These are phyloP conservation scores for Bryoglossum gracile DNA, from an alignment of 495 filamentous ascomycete species.

Conservation along the genomic window DNA sequence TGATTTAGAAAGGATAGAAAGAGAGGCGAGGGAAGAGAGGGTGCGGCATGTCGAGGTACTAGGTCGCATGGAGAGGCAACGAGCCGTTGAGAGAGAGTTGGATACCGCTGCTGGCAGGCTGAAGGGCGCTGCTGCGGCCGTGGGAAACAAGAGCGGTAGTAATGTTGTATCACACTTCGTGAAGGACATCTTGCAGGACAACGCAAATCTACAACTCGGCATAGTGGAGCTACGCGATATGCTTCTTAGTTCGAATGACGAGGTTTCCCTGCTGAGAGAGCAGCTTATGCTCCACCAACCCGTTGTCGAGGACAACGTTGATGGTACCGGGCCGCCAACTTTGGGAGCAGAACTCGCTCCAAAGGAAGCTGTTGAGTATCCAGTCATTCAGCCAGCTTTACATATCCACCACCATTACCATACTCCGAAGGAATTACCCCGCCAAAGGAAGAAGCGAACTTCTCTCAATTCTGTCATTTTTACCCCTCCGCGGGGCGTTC, in stretches of 20 bases:
- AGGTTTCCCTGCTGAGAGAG: slow-evolving; percentile 79
- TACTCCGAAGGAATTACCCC: slow-evolving; percentile 50
- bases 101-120: slow-evolving; percentile 67
- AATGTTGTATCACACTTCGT: slow-evolving; percentile 87
- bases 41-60: slow-evolving; percentile 76
- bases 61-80: slow-evolving; percentile 69
- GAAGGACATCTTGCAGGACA: slow-evolving; percentile 90
- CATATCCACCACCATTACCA: slow-evolving; percentile 92
- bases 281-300: slow-evolving; percentile 79
- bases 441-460: slow-evolving; percentile 64
- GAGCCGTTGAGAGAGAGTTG: slow-evolving; percentile 66
- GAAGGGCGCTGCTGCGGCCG: slow-evolving; percentile 67
- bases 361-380: slow-evolving; percentile 33
- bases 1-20: slow-evolving; percentile 83
- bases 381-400: slow-evolving; percentile 58
- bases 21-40: slow-evolving; percentile 74
- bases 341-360: slow-evolving; percentile 63
- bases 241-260: slow-evolving; percentile 87
- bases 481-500: slow-evolving; percentile 40
- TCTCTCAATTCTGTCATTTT: slow-evolving; percentile 51
- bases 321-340: slow-evolving; percentile 38
- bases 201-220: slow-evolving; percentile 83
- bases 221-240: slow-evolving; percentile 87
- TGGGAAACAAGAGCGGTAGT: slow-evolving; percentile 45
- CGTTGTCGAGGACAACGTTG: slow-evolving; percentile 34